These are phyloP conservation scores for Rhynchosporium secalis DNA, from an alignment of 2,329 filamentous ascomycete species.

Conservation along the genomic window DNA sequence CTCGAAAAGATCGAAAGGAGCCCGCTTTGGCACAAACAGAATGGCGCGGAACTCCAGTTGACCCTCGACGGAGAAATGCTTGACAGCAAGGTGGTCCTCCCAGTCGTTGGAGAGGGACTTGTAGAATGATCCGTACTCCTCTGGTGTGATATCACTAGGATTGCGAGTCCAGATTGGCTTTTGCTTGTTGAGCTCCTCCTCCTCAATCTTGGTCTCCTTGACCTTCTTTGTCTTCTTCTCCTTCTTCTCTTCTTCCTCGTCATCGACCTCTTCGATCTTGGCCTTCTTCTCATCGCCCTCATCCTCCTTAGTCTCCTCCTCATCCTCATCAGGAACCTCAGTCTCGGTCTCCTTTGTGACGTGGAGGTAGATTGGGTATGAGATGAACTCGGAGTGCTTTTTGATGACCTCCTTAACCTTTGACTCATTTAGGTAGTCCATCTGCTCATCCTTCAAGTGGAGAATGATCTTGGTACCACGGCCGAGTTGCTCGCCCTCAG, in stretches of 20 bases:
- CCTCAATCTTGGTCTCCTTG: constrained; percentile 98
- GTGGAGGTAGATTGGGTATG: constrained; percentile 99
- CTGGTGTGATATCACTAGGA: constrained; percentile 87
- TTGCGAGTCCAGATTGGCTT: constrained; percentile 99
- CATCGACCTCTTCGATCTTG: constrained; percentile 90
- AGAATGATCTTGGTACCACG: constrained; percentile 98
- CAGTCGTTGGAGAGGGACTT: constrained; percentile 99
- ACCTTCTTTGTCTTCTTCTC: constrained; percentile 98
- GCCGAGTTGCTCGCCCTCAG: constrained; percentile 85
- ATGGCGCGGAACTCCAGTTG: constrained; percentile 99
- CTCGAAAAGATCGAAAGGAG: constrained; percentile 99
- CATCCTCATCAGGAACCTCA: constrained; percentile 96
- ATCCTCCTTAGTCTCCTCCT: constrained; percentile 68
- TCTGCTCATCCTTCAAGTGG: constrained; percentile 99
- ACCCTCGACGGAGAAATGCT: constrained; percentile 99
- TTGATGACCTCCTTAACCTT: constrained; percentile 99
- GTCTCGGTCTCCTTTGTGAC: constrained; percentile 99
- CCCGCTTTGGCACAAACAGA: constrained; percentile 99
- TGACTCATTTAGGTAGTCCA: constrained; percentile 96
- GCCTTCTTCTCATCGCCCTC: constrained; percentile 90
- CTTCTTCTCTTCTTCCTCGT: constrained; percentile 86
- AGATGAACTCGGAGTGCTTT: constrained; percentile 99
- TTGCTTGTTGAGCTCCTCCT: constrained; percentile 99
- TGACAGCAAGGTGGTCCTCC: constrained; percentile 99
- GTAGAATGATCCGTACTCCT: constrained; percentile 99